These are phyloP conservation scores for Sphaerulina vaccinii DNA, from an alignment of 2,329 filamentous ascomycete genomes.

Conservation along the genomic window DNA sequence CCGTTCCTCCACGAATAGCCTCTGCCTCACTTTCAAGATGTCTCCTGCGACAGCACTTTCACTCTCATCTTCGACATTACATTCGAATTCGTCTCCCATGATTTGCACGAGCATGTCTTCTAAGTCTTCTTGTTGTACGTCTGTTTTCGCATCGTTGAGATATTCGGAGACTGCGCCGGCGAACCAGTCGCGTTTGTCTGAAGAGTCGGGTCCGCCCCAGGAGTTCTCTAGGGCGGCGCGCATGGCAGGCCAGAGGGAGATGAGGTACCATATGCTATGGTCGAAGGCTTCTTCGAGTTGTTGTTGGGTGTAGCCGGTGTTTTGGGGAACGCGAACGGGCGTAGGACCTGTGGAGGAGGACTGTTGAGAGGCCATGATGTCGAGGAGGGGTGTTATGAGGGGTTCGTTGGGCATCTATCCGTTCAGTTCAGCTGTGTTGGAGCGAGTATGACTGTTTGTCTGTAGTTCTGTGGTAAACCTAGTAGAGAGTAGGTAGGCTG, in stretches of 20 bases:
- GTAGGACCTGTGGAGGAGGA: slow-evolving; percentile 10
- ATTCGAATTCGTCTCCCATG: slow-evolving; percentile 74
- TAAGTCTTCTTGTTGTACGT: slow-evolving; percentile 55
- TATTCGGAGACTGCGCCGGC: slow-evolving; percentile 83
- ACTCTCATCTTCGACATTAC: slow-evolving; percentile 86
- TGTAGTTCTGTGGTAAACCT: not conserved
- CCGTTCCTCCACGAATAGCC: slow-evolving; percentile 65
- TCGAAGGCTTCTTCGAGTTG: slow-evolving; percentile 57
- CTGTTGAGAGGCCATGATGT: slow-evolving; percentile 19
- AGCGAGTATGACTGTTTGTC: not conserved
- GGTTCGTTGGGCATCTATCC: not conserved
- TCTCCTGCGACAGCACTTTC: slow-evolving; percentile 69
- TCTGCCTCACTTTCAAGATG: slow-evolving; percentile 66
- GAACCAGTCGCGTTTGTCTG: slow-evolving; percentile 95
- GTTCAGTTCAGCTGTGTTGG: not conserved
- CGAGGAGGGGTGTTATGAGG: not conserved
- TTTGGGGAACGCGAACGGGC: slow-evolving; percentile 10
- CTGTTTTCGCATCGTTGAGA: slow-evolving; percentile 62
- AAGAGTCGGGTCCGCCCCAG: slow-evolving; percentile 81
- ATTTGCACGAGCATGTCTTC: slow-evolving; percentile 11
- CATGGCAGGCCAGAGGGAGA: slow-evolving; percentile 86
- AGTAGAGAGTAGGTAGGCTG: not conserved
- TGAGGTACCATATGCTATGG: slow-evolving; percentile 77
- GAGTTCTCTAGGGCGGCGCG: slow-evolving; percentile 80
- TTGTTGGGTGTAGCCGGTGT: slow-evolving; percentile 24